Conservation (phyloP, 208 protist species). For the Trypanosoma scelopori region DNA sequence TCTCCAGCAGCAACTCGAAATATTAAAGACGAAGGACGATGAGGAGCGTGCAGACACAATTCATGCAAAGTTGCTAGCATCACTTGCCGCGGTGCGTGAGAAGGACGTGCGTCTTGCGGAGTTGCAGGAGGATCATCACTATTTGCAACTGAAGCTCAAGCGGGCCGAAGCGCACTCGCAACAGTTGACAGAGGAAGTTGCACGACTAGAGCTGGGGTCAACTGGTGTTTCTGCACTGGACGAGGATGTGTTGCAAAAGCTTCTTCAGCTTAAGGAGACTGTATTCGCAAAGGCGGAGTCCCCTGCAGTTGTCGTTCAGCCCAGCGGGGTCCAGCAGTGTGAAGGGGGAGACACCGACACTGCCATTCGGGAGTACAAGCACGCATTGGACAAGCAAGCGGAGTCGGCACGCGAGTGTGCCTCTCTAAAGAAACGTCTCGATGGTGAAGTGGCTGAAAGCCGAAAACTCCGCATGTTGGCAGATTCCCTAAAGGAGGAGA, state of each 20-base stretch:
- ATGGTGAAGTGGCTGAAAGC: conserved; percentile 32
- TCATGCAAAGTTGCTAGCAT: conserved; percentile 47
- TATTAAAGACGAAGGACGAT: conserved; percentile 35
- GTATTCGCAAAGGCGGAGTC: conserved; percentile 70
- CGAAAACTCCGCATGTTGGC: conserved; percentile 28
- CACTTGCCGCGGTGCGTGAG: conserved; percentile 49
- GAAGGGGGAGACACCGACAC: conserved; percentile 37
- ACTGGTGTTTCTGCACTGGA: conserved; percentile 38
- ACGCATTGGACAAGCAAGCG: conserved; percentile 49
- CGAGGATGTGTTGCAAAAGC: conserved; percentile 46
- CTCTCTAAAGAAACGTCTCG: conserved; percentile 46
- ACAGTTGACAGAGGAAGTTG: conserved; percentile 66
- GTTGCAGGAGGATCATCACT: conserved; percentile 57
- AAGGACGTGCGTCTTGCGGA: conserved; percentile 55
- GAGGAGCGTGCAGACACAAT: conserved; percentile 43
- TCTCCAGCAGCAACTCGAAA: conserved; percentile 62
- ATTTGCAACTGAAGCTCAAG: conserved; percentile 51
- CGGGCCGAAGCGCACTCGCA: conserved; percentile 59
- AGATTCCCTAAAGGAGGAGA: conserved; percentile 52
- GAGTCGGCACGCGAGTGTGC: conserved; percentile 60
- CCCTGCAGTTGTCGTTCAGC: conserved; percentile 53
- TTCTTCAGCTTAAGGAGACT: conserved; percentile 71
- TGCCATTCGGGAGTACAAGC: conserved; percentile 76
- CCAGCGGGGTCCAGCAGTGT: conserved; percentile 8
- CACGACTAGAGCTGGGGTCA: conserved; percentile 63